phyloP scores from a whole-genome alignment of 192 early-diverging fungal genomes.

The Spinellus fusiger region DNA sequence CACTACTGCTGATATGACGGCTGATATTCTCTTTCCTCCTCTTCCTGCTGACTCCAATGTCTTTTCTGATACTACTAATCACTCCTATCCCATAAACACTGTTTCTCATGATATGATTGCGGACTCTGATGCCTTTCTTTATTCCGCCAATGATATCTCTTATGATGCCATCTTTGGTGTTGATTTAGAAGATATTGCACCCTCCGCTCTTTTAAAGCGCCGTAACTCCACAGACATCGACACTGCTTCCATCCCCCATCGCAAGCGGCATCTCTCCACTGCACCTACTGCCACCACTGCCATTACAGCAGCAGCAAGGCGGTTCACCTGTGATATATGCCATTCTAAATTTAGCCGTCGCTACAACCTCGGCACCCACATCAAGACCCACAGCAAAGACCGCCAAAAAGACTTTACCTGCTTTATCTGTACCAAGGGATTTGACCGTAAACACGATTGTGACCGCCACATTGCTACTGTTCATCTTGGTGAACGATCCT shows the following conservation, averaged over 20 bases:
- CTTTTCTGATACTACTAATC: neutral
- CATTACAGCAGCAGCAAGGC: neutral
- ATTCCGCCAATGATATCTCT: neutral
- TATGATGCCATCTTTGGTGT: neutral
- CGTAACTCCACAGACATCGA: neutral
- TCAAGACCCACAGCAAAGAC: conserved; percentile 60
- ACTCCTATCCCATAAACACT: neutral
- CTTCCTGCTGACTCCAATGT: neutral
- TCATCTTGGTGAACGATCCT: conserved; percentile 54
- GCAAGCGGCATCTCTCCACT: neutral
- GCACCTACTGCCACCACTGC: neutral
- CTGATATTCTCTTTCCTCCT: neutral
- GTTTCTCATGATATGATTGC: neutral
- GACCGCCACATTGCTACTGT: conserved; percentile 61
- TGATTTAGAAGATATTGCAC: neutral
- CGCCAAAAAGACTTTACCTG: conserved; percentile 56
- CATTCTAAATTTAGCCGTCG: conserved; percentile 30
- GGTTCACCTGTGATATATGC: neutral
- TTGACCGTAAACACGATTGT: conserved; percentile 72
- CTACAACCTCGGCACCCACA: conserved; percentile 78
- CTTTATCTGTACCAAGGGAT: conserved; percentile 55
- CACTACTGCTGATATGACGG: neutral
- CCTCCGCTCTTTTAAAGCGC: neutral
- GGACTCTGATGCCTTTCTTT: neutral
- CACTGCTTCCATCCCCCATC: neutral